Evolutionary conservation across 768 basidiomycete genomes (phyloP), one percentile per base, ranked within the genome.

Genomic region (Butyriboletus loyo): DNA sequence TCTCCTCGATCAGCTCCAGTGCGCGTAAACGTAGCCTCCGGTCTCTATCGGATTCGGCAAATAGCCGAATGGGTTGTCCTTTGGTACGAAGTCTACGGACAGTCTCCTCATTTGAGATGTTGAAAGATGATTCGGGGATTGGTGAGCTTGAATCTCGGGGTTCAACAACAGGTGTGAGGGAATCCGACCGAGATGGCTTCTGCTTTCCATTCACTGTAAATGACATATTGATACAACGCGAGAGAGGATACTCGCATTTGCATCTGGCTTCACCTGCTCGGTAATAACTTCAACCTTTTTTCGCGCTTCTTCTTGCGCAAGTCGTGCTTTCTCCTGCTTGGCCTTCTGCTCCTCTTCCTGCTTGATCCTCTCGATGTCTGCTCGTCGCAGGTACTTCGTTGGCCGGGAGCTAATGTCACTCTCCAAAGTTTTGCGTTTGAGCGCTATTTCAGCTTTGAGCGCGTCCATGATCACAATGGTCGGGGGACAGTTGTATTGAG

Each of bases 11-110:
- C 34, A 99, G 82, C 66, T 99, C 97, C 15, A 99, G 75, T 1
- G 97, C 96, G 46, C 97, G 83, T 14, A 99, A 73, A 14, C 97
- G 84, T 14, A 98, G 72, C 30, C 94, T 77, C 10, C 97, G 80
- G 25, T 98, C 97, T 73, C 94, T 92, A 74, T 99, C 97, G 0
- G 86, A 84, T 68, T 99, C 97, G 30, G 86, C 97, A 64, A 99
- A 99, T 9, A 99, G 75, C 27, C 93, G 83, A 55, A 98, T 89
- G 5, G 97, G 97, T 66, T 98, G 95, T 22, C 90, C 92, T 66
- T 97, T 96, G 24, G 81, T 76, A 41, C 97, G 86, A 14, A 99
- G 81, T 21, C 97, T 83, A 9, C 92, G 86, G 50, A 94, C 77
- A 13, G 89, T 91, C 63, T 99, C 97, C 55, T 94, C 89, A 51